Percentiles rank a stretch among this genome's conserved stretches.
Conservation (phyloP, 257 asterid genomes). For the Leptodermis oblonga region DNA sequence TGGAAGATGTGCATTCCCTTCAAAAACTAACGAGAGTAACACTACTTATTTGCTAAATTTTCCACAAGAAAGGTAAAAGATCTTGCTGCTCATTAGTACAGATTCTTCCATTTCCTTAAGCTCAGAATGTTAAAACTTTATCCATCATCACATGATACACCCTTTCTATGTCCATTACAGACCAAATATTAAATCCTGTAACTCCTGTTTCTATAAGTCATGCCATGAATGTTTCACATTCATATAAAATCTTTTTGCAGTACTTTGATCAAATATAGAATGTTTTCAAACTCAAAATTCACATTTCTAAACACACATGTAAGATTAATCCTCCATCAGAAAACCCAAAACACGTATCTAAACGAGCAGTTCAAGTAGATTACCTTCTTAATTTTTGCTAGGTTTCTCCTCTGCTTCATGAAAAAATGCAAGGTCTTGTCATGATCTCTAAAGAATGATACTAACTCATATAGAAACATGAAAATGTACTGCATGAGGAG, state of each 20-base stretch:
- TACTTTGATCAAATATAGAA: too few species aligned
- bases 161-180: background rate
- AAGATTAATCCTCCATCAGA: background rate
- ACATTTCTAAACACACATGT: background rate
- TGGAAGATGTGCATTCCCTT: background rate
- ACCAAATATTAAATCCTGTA: background rate
- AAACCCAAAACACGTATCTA: background rate
- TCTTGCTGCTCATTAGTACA: background rate
- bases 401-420: background rate
- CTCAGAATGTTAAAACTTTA: background rate
- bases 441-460: background rate
- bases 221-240: background rate
- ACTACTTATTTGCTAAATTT: background rate
- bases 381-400: background rate
- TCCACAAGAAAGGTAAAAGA: background rate
- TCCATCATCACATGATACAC: background rate
- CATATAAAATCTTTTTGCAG: background rate
- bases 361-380: background rate
- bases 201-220: background rate
- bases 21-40: background rate
- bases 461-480: background rate
- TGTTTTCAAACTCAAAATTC: too few species aligned
- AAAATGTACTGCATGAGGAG: background rate
- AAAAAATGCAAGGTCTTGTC: background rate
- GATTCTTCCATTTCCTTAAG: background rate